Base-by-base conservation (phyloP, 2,329 filamentous ascomycete genomes). In the Beauveria rudraprayagi region DNA sequence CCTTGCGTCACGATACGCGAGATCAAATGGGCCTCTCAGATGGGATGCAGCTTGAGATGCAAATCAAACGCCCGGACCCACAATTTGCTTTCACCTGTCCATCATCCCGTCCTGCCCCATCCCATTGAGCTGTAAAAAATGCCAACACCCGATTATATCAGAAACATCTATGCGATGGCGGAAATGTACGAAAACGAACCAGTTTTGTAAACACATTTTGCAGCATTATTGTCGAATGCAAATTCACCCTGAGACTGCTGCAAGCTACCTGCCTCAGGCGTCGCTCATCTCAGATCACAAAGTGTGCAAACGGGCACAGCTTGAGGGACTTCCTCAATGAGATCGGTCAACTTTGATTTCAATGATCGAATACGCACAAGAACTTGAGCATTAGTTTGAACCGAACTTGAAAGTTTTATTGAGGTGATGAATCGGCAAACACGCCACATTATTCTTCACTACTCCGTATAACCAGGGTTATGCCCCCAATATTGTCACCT, bases 351-450 rank as follows among this genome's bases (percentile, higher is more conserved):
- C 76, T 1, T 59, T 76, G 0, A 72, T 75, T 0, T 73, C 71
- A 0, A 57, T 77, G 17, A 73, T 73, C 0, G 68, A 70, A 0
- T 71, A 76, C 26, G 75, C 74, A 0, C 70, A 75, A 44, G 75
- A 77, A 2, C 71, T 77, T 2, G 73, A 76, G 19, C 67, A 63
- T 75, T 75, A 1, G 70, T 76, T 10, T 63, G 68, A 1, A 53
- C 66, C 1, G 72, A 72, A n/a, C 70, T 72, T 7, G 65, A 67
- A n/a, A 73, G 68, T 34, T 72, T 72, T 0, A 67, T 75, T 0
- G 71, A 73, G 6, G 70, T 69, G 0, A 74, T 75, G 68, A 69
- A 75, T 0, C 69, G 71, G 46, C 74, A 70, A 1, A 76, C 74
- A 6, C 70, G 72, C 70, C 70, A 76, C 53, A 69, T 76, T 3